Evolutionary conservation across 768 basidiomycete species (phyloP).

Genomic region (Amanita inopinata): DNA sequence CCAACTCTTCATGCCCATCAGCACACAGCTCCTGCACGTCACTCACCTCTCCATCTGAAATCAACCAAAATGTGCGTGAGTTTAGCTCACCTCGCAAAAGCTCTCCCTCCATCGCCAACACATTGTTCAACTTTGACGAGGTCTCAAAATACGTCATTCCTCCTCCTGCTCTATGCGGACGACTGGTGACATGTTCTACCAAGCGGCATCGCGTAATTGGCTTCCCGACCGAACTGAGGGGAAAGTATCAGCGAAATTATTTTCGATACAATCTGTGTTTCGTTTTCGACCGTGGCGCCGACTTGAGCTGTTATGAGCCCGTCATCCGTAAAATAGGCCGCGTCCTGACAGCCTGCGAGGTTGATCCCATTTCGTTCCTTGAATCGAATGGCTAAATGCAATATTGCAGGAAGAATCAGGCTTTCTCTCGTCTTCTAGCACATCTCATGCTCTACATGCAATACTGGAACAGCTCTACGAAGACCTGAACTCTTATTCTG

Average conservation of each 20-base stretch:
- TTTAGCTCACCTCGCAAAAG: conserved; percentile 37
- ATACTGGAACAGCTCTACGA: conserved; percentile 96
- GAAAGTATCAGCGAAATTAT: conserved; percentile 75
- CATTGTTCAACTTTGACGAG: conserved; percentile 81
- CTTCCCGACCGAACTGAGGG: conserved; percentile 75
- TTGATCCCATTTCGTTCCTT: conserved; percentile 25
- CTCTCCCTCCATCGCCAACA: conserved; percentile 37
- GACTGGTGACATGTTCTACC: conserved; percentile 81
- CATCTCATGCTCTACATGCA: conserved; percentile 58
- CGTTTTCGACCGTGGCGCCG: conserved; percentile 86
- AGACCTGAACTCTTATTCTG: conserved; percentile 94
- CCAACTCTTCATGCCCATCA: conserved; percentile 20
- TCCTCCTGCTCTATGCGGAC: conserved; percentile 71
- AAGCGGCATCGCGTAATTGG: conserved; percentile 81
- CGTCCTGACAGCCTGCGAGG: conserved; percentile 84
- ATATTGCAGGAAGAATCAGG: conserved; percentile 67
- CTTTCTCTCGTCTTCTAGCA: conserved; percentile 71
- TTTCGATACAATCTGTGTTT: conserved; percentile 95
- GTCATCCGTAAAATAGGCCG: conserved; percentile 92
- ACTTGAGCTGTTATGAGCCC: conserved; percentile 92
- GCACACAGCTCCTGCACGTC: conserved; percentile 47
- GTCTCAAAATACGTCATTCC: conserved; percentile 95
- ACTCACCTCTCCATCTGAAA: conserved; percentile 35
- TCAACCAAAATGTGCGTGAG: conserved; percentile 33
- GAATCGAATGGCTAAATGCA: conserved; percentile 3